These are phyloP conservation scores for Neurospora tetraspora DNA, from an alignment of 495 filamentous ascomycete genomes.

Conservation along the genomic window DNA sequence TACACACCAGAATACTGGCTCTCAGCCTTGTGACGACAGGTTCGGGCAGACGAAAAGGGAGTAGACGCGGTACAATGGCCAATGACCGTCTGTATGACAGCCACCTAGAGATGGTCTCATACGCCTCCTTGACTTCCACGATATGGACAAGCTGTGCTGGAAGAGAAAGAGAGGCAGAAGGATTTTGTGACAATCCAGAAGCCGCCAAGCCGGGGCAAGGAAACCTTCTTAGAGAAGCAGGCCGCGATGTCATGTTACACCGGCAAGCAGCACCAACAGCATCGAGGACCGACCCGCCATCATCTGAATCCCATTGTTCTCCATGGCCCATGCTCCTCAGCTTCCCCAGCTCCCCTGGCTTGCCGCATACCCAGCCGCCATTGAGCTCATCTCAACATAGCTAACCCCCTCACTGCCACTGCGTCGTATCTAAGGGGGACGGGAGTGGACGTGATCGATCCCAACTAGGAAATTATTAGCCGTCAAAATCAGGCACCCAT, in stretches of 20 bases:
- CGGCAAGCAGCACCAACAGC: not conserved
- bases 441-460: not conserved
- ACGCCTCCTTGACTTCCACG: not conserved
- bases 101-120: not conserved
- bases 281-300: not conserved
- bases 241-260: not conserved
- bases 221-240: not conserved
- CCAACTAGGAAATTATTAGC: not conserved
- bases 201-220: not conserved
- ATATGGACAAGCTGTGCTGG: not conserved
- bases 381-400: not conserved
- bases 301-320: not conserved
- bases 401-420: not conserved
- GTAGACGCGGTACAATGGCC: no score
- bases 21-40: not conserved
- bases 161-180: not conserved
- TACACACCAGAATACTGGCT: not conserved
- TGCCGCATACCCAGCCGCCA: not conserved
- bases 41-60: not conserved
- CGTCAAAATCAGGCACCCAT: not conserved
- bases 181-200: not conserved
- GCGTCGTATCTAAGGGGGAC: not conserved
- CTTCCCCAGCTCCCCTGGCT: not conserved
- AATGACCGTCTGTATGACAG: no score
- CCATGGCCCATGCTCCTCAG: not conserved